These are phyloP conservation scores for Tylopilus felleus DNA, from an alignment of 768 basidiomycete species.

Conservation along the genomic window DNA sequence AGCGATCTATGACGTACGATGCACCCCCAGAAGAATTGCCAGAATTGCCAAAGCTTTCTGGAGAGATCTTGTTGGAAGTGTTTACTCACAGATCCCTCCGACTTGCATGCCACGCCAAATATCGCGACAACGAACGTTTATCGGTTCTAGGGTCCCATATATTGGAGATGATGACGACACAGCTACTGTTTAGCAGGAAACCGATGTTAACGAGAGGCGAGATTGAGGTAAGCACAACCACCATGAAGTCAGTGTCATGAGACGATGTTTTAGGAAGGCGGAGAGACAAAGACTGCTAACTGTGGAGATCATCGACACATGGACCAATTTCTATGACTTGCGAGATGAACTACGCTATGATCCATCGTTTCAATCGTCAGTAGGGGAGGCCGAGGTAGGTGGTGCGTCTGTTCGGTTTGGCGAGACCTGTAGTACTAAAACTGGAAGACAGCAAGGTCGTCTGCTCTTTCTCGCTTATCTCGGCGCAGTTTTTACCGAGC, in stretches of 20 bases:
- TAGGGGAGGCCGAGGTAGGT: constrained; percentile 39
- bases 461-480: constrained; percentile 64
- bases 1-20: constrained; percentile 32
- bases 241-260: constrained; percentile 15
- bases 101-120: constrained; percentile 38
- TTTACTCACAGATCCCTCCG: constrained; percentile 68
- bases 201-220: constrained; percentile 48
- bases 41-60: constrained; percentile 47
- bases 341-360: constrained; percentile 35
- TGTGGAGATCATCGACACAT: constrained; percentile 33
- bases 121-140: constrained; percentile 57
- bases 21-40: constrained; percentile 33
- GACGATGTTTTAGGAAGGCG: constrained; percentile 25
- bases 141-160: constrained; percentile 47
- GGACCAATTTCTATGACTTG: constrained; percentile 37
- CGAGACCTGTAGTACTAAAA: constrained; percentile 16
- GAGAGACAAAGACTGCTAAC: constrained; percentile 29
- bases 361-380: constrained; percentile 23
- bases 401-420: constrained; percentile 12
- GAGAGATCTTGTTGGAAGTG: constrained; percentile 60
- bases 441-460: constrained; percentile 46
- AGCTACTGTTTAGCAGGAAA: constrained; percentile 45
- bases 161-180: constrained; percentile 46
- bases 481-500: constrained; percentile 57
- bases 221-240: constrained; percentile 46